Base-by-base conservation (phyloP, 306 rosid genomes). In the Gillenia trifoliata region DNA sequence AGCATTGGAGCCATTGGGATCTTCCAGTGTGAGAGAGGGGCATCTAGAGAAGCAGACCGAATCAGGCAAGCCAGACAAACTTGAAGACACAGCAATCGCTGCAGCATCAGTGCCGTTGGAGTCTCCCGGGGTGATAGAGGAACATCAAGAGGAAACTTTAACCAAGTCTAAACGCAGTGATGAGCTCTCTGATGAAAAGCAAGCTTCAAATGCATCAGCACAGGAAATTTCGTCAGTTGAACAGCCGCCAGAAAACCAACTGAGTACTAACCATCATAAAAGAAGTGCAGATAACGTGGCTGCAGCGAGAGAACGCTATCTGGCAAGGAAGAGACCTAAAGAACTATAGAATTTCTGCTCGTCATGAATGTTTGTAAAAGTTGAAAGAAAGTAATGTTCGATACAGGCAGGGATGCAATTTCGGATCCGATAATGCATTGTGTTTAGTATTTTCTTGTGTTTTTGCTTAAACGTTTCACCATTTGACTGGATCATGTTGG, bases 291-390 rank as follows among this genome's bases (percentile, higher is more conserved):
- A 88, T 81, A 89, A 91, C 0, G 38, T 91, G 29, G 80, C 90
- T 62, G 91, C 96, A 1, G 96, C 98, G 1, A 88, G 85, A 82
- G 97, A 91, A 62, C 91, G 98, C 25, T 91, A 86, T 77, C 75
- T 90, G 82, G 89, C 96, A 2, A 89, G 93, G 23, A 94, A 91
- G 83, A 92, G 73, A 74, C 83, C 88, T 1, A 91, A 86, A 75
- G 85, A 86, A 50, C 76, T 75, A 71, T 89, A 79, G 13, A 40
- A 25, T 16, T 25, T 56, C 66, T 72, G 60, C 20, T 70, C 41
- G 41, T n/a, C 43, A 2, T 47, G 16, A 2, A 70, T n/a, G n/a
- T 55, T 17, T 66, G 30, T 33, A 36, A 54, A 33, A 34, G 36
- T 25, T 31, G 4, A 11, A 10, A 17, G 8, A 59, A 72, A 60